Percentiles rank a stretch among this genome's conserved stretches.
Conservation (phyloP, 2,329 filamentous ascomycete genomes). For the Clarireedia sp. region DNA sequence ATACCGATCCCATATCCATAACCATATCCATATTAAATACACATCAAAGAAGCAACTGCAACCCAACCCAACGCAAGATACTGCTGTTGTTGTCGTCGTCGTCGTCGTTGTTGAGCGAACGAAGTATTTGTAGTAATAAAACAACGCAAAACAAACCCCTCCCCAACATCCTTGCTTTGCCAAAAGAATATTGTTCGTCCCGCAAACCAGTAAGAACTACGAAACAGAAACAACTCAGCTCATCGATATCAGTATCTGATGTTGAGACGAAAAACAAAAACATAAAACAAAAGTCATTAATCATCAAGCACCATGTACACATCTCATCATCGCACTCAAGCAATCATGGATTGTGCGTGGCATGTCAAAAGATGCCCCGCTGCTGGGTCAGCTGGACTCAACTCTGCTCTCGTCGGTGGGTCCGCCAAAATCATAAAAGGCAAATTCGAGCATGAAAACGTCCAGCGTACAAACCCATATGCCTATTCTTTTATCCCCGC, state of each 20-base stretch:
- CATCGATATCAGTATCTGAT: neutral
- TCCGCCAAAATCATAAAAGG: neutral
- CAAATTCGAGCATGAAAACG: constrained; percentile 13
- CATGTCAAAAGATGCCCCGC: neutral
- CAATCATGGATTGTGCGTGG: too few species aligned
- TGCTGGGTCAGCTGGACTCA: too few species aligned
- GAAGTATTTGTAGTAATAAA: too few species aligned
- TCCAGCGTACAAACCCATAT: constrained; percentile 20
- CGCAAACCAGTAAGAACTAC: constrained; percentile 1
- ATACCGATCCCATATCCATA: too few species aligned
- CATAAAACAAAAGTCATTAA: neutral
- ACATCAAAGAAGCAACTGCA: too few species aligned
- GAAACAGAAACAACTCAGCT: neutral
- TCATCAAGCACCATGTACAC: neutral
- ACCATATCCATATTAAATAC: too few species aligned
- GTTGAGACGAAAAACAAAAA: neutral
- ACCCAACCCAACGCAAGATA: too few species aligned
- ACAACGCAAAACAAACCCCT: too few species aligned
- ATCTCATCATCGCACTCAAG: neutral
- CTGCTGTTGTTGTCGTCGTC: too few species aligned
- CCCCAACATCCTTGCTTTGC: too few species aligned
- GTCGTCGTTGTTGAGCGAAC: too few species aligned
- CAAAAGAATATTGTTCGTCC: neutral
- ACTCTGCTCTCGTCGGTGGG: neutral
- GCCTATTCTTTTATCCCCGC: neutral